Evolutionary conservation across 2,329 filamentous ascomycete genomes (phyloP).

Genomic region (Fusarium decemcellulare): DNA sequence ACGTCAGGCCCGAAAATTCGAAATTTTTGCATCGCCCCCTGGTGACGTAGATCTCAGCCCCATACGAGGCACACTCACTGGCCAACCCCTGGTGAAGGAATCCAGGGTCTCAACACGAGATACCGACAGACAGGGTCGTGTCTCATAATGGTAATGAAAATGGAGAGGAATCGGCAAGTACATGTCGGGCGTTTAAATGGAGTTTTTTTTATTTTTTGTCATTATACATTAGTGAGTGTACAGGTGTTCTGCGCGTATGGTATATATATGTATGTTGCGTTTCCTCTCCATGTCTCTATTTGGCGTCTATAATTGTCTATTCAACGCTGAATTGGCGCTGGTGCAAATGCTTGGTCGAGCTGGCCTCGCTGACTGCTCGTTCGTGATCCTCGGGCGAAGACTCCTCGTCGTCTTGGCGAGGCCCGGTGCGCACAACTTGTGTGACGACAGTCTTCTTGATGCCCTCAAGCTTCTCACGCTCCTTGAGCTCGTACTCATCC

Average conservation of each 20-base stretch:
- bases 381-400: constrained; percentile 37
- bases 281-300: background rate
- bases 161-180: too few species aligned
- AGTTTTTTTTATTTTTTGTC: background rate
- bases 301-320: background rate
- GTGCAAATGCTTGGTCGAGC: constrained; percentile 42
- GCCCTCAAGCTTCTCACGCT: constrained; percentile 43
- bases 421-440: constrained; percentile 30
- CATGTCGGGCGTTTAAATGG: too few species aligned
- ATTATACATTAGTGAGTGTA: constrained; percentile 30
- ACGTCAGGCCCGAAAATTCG: too few species aligned
- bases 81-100: too few species aligned
- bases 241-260: constrained; percentile 7
- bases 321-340: constrained; percentile 25
- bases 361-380: constrained; percentile 41
- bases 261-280: background rate
- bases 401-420: constrained; percentile 27
- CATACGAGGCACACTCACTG: too few species aligned
- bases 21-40: too few species aligned
- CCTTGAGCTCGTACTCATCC: constrained; percentile 42
- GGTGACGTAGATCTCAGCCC: too few species aligned
- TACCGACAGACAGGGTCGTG: too few species aligned
- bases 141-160: too few species aligned
- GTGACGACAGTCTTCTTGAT: constrained; percentile 47
- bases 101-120: too few species aligned